Evolutionary conservation across 1,284 basidiomycete genomes (phyloP).

Genomic region (Volvariella volvacea): DNA sequence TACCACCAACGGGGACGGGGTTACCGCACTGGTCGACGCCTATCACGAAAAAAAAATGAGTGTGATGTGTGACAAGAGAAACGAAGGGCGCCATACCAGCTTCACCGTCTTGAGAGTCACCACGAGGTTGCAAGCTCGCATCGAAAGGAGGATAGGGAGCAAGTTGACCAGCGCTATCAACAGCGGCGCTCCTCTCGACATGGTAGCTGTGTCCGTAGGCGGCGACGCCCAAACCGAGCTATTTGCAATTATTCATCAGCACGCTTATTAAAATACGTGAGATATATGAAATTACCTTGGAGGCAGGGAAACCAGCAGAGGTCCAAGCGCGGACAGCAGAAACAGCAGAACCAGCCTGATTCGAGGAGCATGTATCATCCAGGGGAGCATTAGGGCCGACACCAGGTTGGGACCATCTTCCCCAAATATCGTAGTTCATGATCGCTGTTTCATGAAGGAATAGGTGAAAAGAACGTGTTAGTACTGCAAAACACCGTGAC

Average conservation of each 20-base stretch:
- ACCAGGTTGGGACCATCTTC: constrained; percentile 36
- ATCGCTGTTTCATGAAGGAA: constrained; percentile 25
- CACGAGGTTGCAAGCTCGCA: constrained; percentile 31
- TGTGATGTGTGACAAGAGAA: not conserved
- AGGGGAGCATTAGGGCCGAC: constrained; percentile 71
- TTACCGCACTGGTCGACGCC: constrained; percentile 13
- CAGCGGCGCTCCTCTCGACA: constrained; percentile 25
- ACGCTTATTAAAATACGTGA: not conserved
- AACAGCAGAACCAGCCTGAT: constrained; percentile 67
- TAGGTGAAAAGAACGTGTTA: not conserved
- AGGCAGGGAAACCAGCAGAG: constrained; percentile 48
- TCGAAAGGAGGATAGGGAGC: constrained; percentile 46
- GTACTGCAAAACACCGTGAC: not conserved
- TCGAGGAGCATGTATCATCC: constrained; percentile 64
- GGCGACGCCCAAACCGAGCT: constrained; percentile 81
- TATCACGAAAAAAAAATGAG: not conserved
- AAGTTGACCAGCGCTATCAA: constrained; percentile 24
- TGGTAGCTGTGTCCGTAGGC: constrained; percentile 67
- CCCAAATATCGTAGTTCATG: constrained; percentile 90
- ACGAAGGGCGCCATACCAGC: constrained; percentile 5
- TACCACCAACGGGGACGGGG: constrained; percentile 23
- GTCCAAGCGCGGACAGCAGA: constrained; percentile 72
- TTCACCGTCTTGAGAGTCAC: constrained; percentile 12
- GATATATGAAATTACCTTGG: too few relatives aligned
- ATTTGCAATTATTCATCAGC: constrained; percentile 8